Conservation (phyloP, 2,329 filamentous ascomycete genomes). For the Bisporella sp. region DNA sequence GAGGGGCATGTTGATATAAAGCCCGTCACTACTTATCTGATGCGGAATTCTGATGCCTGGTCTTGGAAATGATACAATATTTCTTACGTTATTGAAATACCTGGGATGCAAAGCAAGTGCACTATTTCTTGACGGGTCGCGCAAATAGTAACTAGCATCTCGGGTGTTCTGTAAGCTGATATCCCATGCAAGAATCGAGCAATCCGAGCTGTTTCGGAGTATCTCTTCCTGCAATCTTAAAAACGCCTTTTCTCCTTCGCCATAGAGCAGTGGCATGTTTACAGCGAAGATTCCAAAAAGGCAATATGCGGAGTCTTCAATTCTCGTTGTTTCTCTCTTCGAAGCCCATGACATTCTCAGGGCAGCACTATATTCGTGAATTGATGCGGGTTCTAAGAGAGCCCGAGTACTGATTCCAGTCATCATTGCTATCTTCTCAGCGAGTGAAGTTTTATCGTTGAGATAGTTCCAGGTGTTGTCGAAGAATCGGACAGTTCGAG, state of each 20-base stretch:
- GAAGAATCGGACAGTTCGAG: constrained; percentile 16
- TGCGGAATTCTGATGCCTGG: no score
- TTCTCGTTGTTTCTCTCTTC: not conserved
- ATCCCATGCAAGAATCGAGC: no score
- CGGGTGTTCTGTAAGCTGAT: no score
- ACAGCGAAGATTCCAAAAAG: not conserved
- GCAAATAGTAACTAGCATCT: no score
- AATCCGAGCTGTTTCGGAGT: no score
- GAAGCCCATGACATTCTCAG: no score
- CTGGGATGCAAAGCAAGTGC: no score
- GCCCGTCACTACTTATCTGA: no score
- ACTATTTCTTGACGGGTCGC: no score
- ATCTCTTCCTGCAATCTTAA: not conserved
- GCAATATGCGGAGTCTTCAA: not conserved
- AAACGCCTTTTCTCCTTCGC: not conserved
- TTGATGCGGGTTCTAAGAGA: not conserved
- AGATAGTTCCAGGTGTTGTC: constrained; percentile 12
- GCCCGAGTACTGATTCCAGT: not conserved
- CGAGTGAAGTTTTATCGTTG: constrained; percentile 9
- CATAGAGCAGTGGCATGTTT: not conserved
- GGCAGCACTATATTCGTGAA: not conserved
- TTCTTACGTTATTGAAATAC: no score
- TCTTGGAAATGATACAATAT: no score
- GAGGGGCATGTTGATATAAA: no score
- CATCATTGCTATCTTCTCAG: not conserved